Conservation (phyloP, 805 yeast genomes). For the Metschnikowia continentalis region DNA sequence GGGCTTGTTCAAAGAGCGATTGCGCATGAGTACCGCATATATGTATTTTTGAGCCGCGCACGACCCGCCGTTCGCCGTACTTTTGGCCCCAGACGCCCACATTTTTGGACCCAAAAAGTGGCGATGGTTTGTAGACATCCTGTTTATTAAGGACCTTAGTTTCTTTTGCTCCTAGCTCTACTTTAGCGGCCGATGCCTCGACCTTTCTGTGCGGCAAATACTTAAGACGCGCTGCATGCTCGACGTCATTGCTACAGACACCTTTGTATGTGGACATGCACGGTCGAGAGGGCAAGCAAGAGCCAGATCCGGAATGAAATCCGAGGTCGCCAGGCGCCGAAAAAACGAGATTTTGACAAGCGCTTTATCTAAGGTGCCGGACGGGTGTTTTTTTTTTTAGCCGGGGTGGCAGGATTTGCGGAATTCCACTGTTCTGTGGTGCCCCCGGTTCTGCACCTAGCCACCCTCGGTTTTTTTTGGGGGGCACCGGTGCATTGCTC, state of each 20-base stretch:
- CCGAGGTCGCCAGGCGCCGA: background rate
- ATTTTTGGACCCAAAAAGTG: background rate
- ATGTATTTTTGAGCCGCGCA: background rate
- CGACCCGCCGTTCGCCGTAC: background rate
- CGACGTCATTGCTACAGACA: conserved; percentile 2
- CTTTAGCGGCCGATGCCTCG: too few species aligned
- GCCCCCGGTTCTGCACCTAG: background rate
- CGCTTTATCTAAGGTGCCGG: too few species aligned
- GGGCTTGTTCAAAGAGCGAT: background rate
- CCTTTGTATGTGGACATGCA: background rate
- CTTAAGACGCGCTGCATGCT: background rate
- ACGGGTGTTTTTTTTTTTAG: too few species aligned
- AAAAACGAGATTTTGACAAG: background rate
- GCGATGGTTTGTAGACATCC: background rate
- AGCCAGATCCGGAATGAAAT: background rate
- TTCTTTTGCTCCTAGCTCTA: background rate
- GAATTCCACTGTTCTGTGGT: background rate
- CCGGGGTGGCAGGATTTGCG: background rate
- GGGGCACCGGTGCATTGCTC: background rate
- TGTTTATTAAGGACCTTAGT: too few species aligned
- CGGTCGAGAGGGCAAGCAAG: background rate
- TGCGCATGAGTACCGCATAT: conserved; percentile 1
- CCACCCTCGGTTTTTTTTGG: background rate
- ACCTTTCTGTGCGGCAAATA: background rate
- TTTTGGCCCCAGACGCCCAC: too few species aligned